phyloP scores from a whole-genome alignment of 1,284 basidiomycete genomes.

The Naganishia albida region DNA sequence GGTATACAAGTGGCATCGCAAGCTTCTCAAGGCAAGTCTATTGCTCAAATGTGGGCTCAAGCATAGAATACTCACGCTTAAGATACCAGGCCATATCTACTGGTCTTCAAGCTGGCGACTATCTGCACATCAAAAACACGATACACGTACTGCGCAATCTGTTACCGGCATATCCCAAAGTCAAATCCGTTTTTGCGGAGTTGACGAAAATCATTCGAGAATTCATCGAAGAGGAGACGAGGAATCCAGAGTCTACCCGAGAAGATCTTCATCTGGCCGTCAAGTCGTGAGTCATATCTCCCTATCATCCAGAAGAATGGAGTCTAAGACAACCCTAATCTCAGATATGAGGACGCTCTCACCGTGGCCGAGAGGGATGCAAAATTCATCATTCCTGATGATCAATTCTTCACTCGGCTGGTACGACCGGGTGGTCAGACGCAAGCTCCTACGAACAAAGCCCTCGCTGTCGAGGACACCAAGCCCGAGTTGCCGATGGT shows the following conservation, averaged over 20 bases:
- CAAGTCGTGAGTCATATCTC: constrained; percentile 60
- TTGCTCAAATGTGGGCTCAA: neutral
- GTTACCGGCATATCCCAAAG: constrained; percentile 78
- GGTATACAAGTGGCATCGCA: constrained; percentile 78
- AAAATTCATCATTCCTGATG: constrained; percentile 17
- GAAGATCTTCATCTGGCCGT: constrained; percentile 71
- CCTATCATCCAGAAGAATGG: constrained; percentile 33
- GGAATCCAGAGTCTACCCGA: constrained; percentile 42
- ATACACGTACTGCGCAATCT: constrained; percentile 87
- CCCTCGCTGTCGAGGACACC: neutral
- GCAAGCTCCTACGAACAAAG: constrained; percentile 5
- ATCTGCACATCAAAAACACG: constrained; percentile 92
- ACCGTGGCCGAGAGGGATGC: constrained; percentile 34
- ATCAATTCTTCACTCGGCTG: constrained; percentile 4
- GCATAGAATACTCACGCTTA: constrained; percentile 62
- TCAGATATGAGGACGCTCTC: constrained; percentile 33
- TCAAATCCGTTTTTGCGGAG: constrained; percentile 58
- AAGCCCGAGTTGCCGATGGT: neutral
- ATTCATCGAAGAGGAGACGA: constrained; percentile 67
- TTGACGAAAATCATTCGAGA: constrained; percentile 68
- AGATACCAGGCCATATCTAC: constrained; percentile 59
- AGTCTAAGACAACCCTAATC: constrained; percentile 41
- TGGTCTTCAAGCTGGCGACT: constrained; percentile 61
- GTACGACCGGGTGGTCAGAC: neutral
- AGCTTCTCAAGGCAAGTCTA: constrained; percentile 56